Conservation (phyloP, 2,329 filamentous ascomycete genomes). For the Biscogniauxia sp. region DNA sequence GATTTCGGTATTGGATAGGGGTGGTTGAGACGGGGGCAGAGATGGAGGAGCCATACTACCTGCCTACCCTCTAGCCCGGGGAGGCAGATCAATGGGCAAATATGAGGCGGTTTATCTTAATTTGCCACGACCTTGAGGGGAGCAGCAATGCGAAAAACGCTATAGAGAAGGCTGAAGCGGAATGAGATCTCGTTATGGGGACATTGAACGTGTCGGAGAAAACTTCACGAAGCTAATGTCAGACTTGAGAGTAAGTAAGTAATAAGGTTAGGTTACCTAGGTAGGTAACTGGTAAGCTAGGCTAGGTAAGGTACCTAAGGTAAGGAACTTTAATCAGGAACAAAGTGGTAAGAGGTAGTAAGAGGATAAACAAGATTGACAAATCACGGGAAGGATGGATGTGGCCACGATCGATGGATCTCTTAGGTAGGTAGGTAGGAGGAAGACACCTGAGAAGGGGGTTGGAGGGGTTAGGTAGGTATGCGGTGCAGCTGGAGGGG, state of each 20-base stretch:
- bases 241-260: neutral
- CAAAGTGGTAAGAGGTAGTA: neutral
- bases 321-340: neutral
- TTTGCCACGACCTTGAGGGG: neutral
- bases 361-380: neutral
- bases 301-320: too few relatives aligned
- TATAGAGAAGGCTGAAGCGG: too few relatives aligned
- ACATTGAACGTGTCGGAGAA: neutral
- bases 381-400: neutral
- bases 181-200: too few relatives aligned
- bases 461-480: too few relatives aligned
- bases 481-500: too few relatives aligned
- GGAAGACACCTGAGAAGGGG: too few relatives aligned
- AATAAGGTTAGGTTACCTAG: neutral
- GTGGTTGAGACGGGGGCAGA: neutral
- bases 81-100: too few relatives aligned
- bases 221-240: neutral
- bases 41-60: neutral
- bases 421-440: neutral
- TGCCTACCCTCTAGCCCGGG: neutral
- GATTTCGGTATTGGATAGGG: conserved; percentile 17
- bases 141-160: neutral
- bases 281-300: too few relatives aligned
- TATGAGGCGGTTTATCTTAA: too few relatives aligned
- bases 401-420: neutral